phyloP scores from a whole-genome alignment of 768 basidiomycete species.

The Rhizopogon roseolus region DNA sequence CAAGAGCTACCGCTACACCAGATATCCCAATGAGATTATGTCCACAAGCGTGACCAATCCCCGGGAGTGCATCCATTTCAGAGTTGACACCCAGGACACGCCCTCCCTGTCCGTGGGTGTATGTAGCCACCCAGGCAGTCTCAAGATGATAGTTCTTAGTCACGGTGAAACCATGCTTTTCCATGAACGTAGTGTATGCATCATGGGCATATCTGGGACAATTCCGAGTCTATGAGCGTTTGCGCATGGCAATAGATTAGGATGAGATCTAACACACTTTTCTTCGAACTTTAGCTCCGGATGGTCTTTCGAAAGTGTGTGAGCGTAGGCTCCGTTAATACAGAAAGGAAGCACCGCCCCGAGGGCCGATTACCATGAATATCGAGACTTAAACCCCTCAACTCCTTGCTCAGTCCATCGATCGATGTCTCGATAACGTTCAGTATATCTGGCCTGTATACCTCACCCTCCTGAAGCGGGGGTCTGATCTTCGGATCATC shows the following conservation, averaged over 20 bases:
- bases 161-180: slow-evolving; percentile 56
- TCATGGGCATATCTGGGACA: slow-evolving; percentile 58
- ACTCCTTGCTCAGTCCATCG: slow-evolving; percentile 44
- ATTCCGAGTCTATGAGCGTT: background rate
- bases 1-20: slow-evolving; percentile 63
- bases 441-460: slow-evolving; percentile 56
- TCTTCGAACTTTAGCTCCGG: slow-evolving; percentile 71
- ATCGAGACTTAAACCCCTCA: slow-evolving; percentile 61
- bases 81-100: slow-evolving; percentile 69
- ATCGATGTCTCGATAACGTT: slow-evolving; percentile 57
- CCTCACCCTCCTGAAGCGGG: slow-evolving; percentile 19
- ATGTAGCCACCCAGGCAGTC: slow-evolving; percentile 69
- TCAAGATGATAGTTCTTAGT: slow-evolving; percentile 50
- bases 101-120: slow-evolving; percentile 53
- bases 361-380: slow-evolving; percentile 50
- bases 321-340: background rate
- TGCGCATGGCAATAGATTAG: background rate
- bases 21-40: slow-evolving; percentile 72
- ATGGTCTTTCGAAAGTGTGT: slow-evolving; percentile 40
- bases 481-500: slow-evolving; percentile 19
- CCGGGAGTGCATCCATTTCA: slow-evolving; percentile 57
- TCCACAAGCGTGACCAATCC: slow-evolving; percentile 64
- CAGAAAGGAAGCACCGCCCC: background rate
- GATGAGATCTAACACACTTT: slow-evolving; percentile 34
- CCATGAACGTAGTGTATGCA: slow-evolving; percentile 59